Base-by-base conservation (phyloP, 768 basidiomycete genomes). In the Sporobolomyces phaffii region DNA sequence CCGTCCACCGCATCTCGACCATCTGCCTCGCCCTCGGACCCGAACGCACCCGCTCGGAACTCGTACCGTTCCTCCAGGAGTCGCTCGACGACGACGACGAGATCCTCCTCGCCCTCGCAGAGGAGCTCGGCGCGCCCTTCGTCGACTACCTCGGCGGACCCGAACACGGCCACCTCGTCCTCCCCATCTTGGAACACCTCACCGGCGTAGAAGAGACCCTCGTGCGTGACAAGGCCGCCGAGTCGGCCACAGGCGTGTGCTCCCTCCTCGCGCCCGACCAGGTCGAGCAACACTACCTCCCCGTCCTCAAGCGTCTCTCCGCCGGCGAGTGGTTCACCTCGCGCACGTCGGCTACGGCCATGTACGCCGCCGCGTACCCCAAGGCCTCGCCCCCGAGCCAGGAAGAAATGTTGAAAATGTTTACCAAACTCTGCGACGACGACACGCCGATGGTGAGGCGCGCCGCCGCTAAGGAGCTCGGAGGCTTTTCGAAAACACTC, bases 11-110 rank as follows among this genome's bases (percentile, higher is more conserved):
- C 79, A 85, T 99, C 75, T 91, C 92, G 57, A 99, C 96, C 52
- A 99, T 99, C 79, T 94, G 94, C 8, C 84, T 99, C 69, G 96
- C 96, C 22, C 83, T 99, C 57, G 94, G 96, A 9, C 86, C 91
- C 47, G 89, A 93, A 81, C 89, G 96, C 73, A 90, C 93, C 29
- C 85, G 94, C 69, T 89, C 91, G 61, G 96, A 99, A 77, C 84
- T 99, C 73, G 84, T 99, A 69, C 90, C 92, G 2, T 99, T 99
- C 81, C 84, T 99, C 60, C 91, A 92, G 80, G 94, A 99, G 76
- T 93, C 91, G n/a, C 86, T 99, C 72, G 96, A 99, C 78, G 96
- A 99, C 75, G 96, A 99, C 79, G 96, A 99, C 78, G 96, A 99
- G 76, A 93, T 99, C 34, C 81, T 99, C 45, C 83, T 99, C 49